Conservation (phyloP, 1,139 yeast genomes). For the Citeromyces siamensis region DNA sequence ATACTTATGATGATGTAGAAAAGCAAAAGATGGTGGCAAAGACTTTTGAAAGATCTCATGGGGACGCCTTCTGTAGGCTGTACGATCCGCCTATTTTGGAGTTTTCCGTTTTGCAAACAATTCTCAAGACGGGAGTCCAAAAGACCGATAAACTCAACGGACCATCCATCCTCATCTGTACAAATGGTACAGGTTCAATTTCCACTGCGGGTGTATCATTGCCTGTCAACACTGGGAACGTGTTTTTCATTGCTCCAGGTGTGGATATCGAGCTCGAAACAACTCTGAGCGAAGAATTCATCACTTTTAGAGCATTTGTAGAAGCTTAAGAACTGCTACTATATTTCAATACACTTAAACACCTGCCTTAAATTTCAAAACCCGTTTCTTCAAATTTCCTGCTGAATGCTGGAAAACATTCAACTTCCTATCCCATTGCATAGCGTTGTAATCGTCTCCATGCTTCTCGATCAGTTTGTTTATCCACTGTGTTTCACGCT, state of each 20-base stretch:
- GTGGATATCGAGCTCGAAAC: slow-evolving; percentile 50
- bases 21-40: slow-evolving; percentile 82
- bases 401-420: slow-evolving; percentile 21
- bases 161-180: slow-evolving; percentile 78
- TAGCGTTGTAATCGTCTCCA: slow-evolving; percentile 79
- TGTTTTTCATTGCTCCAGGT: slow-evolving; percentile 76
- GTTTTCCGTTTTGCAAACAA: slow-evolving; percentile 80
- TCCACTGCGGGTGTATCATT: slow-evolving; percentile 31
- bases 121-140: slow-evolving; percentile 28
- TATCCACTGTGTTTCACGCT: slow-evolving; percentile 70
- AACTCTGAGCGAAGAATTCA: slow-evolving; percentile 36
- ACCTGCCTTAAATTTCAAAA: slow-evolving; percentile 4
- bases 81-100: slow-evolving; percentile 97
- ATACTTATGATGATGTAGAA: slow-evolving; percentile 77
- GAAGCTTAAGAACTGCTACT: slow-evolving; percentile 54
- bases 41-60: slow-evolving; percentile 48
- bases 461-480: slow-evolving; percentile 52
- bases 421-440: slow-evolving; percentile 86
- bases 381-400: slow-evolving; percentile 2
- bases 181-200: slow-evolving; percentile 64
- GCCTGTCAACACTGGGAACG: slow-evolving; percentile 53
- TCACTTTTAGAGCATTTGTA: slow-evolving; percentile 79
- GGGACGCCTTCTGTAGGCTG: slow-evolving; percentile 54
- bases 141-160: slow-evolving; percentile 55
- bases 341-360: slow-evolving; percentile 4